A percentile compares a stretch with the other conserved stretches of the same genome.
Conservation (phyloP, 352 stramenopile species). For the Globisporangium perplexum region DNA sequence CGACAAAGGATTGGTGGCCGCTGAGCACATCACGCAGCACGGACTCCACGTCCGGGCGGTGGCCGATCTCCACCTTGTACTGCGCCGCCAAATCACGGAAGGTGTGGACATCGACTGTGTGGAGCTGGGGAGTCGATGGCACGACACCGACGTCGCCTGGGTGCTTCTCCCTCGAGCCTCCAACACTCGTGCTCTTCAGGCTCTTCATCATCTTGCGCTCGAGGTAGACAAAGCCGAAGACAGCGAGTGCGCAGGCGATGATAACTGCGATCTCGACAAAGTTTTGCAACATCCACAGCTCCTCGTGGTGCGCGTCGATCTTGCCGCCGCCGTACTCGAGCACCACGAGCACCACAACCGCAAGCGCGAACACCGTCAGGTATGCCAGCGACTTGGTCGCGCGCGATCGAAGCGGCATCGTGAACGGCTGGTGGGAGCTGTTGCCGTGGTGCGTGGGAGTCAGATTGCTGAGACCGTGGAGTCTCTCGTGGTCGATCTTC, state of each 20-base stretch:
- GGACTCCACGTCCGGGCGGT: slow-evolving; percentile 21
- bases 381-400: neutral
- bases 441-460: neutral
- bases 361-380: neutral
- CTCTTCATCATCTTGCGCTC: neutral
- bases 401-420: slow-evolving; percentile 10
- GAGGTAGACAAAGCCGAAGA: too few relatives aligned
- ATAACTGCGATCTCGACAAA: slow-evolving; percentile 16
- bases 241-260: too few relatives aligned
- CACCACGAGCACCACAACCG: neutral
- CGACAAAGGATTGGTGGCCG: slow-evolving; percentile 8
- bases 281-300: slow-evolving; percentile 18
- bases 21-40: slow-evolving; percentile 22
- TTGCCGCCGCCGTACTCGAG: slow-evolving; percentile 18
- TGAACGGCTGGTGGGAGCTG: slow-evolving; percentile 4
- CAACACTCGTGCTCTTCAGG: too few relatives aligned
- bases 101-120: slow-evolving; percentile 8
- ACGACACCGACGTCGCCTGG: neutral
- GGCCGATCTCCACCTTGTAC: slow-evolving; percentile 21
- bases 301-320: slow-evolving; percentile 1
- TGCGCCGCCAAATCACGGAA: slow-evolving; percentile 24
- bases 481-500: slow-evolving; percentile 12
- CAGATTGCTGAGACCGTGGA: slow-evolving; percentile 1
- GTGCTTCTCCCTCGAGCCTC: neutral
- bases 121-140: neutral